phyloP scores from a whole-genome alignment of 768 basidiomycete genomes.

The Asterophora lycoperdoides region DNA sequence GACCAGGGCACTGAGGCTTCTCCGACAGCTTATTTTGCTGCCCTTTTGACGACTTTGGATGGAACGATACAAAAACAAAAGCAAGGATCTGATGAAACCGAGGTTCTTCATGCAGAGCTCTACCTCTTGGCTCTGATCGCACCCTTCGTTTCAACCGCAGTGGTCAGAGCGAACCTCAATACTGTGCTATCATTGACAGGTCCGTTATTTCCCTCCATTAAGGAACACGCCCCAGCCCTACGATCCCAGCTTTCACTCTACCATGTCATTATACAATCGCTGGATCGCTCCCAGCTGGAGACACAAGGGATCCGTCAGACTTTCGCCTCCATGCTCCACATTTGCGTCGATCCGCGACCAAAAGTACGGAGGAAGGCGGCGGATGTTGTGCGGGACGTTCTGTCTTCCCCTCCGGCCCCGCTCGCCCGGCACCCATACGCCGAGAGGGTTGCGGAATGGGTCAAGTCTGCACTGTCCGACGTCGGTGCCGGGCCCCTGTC shows the following conservation, averaged over 20 bases:
- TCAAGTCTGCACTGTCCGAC: conserved; percentile 60
- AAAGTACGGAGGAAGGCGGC: conserved; percentile 92
- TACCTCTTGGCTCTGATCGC: conserved; percentile 78
- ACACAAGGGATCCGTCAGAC: conserved; percentile 66
- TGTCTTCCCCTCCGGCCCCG: conserved; percentile 75
- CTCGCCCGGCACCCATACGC: conserved; percentile 82
- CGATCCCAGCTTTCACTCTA: conserved; percentile 84
- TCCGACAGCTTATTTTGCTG: conserved; percentile 94
- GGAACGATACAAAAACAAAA: conserved; percentile 64
- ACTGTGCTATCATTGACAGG: conserved; percentile 70
- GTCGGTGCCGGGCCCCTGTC: conserved; percentile 57
- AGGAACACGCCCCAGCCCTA: conserved; percentile 67
- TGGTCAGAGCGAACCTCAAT: conserved; percentile 72
- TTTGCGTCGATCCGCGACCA: conserved; percentile 84
- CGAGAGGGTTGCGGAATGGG: conserved; percentile 76
- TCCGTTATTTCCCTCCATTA: conserved; percentile 70
- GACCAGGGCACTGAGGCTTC: conserved; percentile 65
- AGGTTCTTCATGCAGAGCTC: conserved; percentile 76
- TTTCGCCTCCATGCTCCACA: conserved; percentile 79
- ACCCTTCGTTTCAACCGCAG: conserved; percentile 75
- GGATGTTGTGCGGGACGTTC: conserved; percentile 76
- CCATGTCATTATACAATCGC: conserved; percentile 58
- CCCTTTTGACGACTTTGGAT: conserved; percentile 79
- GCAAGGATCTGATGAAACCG: conserved; percentile 52
- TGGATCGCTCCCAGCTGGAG: conserved; percentile 72